These are phyloP conservation scores for Stachybotrys echinatus DNA, from an alignment of 2,329 filamentous ascomycete genomes.

Conservation along the genomic window DNA sequence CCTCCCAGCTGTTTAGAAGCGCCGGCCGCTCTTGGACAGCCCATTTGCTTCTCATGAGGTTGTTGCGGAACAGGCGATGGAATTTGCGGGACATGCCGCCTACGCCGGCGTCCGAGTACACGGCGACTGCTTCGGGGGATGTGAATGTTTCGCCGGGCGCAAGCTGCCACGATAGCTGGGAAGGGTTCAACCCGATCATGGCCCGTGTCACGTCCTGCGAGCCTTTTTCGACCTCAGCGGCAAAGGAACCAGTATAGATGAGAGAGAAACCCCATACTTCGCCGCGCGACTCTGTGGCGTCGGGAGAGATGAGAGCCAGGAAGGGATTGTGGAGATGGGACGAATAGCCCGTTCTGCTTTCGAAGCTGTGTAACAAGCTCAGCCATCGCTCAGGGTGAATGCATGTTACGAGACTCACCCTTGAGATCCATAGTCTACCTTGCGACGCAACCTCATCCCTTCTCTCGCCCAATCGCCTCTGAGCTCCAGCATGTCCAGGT, in stretches of 20 bases:
- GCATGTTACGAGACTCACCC: conserved; percentile 39
- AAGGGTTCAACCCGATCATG: conserved; percentile 54
- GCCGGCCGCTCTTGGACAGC: conserved; percentile 46
- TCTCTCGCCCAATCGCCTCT: conserved; percentile 60
- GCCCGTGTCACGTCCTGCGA: conserved; percentile 58
- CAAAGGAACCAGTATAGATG: conserved; percentile 59
- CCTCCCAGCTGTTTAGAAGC: conserved; percentile 63
- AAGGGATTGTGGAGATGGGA: conserved; percentile 63
- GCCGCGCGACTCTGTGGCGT: conserved; percentile 54
- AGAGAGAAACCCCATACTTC: conserved; percentile 62
- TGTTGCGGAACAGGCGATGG: conserved; percentile 56
- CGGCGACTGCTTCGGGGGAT: conserved; percentile 57
- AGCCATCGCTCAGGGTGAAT: not conserved
- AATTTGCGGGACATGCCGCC: conserved; percentile 58
- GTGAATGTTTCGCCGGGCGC: conserved; percentile 50
- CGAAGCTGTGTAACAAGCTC: conserved; percentile 49
- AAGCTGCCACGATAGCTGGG: conserved; percentile 54
- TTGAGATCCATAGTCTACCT: conserved; percentile 51
- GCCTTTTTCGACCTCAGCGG: conserved; percentile 53
- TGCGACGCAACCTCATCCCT: conserved; percentile 46
- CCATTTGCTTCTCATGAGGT: conserved; percentile 53
- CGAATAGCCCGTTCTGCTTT: conserved; percentile 56
- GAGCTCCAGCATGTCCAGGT: conserved; percentile 58
- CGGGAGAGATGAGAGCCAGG: conserved; percentile 49
- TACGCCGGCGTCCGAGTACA: conserved; percentile 54